Evolutionary conservation across 2,329 filamentous ascomycete genomes (phyloP).

Genomic region (Aureobasidium sp.): DNA sequence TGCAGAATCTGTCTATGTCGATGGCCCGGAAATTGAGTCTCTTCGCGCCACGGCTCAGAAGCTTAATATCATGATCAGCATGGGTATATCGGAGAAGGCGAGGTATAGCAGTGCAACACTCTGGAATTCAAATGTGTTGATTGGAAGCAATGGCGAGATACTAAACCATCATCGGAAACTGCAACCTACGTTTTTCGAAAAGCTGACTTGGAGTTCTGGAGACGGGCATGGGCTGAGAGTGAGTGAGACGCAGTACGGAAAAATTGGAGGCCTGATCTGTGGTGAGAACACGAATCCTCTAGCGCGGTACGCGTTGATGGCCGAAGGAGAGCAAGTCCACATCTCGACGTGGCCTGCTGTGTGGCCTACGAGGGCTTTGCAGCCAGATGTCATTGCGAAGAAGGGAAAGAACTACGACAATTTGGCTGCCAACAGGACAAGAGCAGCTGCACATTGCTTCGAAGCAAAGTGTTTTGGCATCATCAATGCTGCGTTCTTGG

Average conservation of each 20-base stretch:
- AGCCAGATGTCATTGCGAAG: neutral
- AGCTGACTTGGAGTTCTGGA: constrained; percentile 47
- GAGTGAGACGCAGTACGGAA: constrained; percentile 40
- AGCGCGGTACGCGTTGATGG: constrained; percentile 46
- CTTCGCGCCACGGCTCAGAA: constrained; percentile 36
- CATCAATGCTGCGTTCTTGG: constrained; percentile 41
- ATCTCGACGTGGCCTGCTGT: constrained; percentile 50
- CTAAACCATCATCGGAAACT: constrained; percentile 49
- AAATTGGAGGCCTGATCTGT: constrained; percentile 47
- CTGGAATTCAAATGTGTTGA: constrained; percentile 48
- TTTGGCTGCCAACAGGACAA: constrained; percentile 45
- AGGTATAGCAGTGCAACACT: constrained; percentile 40
- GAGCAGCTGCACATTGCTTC: constrained; percentile 51
- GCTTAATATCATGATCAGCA: constrained; percentile 36
- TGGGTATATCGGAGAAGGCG: constrained; percentile 46
- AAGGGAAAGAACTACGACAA: constrained; percentile 45
- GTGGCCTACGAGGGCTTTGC: constrained; percentile 40
- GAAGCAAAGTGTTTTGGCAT: constrained; percentile 53
- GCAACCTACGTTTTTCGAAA: constrained; percentile 52
- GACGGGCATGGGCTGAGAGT: constrained; percentile 46
- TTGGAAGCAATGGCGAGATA: constrained; percentile 39
- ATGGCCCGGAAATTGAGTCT: constrained; percentile 41
- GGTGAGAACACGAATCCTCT: constrained; percentile 54
- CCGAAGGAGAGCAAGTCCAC: constrained; percentile 50
- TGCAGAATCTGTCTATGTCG: constrained; percentile 38